phyloP scores from a whole-genome alignment of 495 filamentous ascomycete species.

The Geopyxis carbonaria region DNA sequence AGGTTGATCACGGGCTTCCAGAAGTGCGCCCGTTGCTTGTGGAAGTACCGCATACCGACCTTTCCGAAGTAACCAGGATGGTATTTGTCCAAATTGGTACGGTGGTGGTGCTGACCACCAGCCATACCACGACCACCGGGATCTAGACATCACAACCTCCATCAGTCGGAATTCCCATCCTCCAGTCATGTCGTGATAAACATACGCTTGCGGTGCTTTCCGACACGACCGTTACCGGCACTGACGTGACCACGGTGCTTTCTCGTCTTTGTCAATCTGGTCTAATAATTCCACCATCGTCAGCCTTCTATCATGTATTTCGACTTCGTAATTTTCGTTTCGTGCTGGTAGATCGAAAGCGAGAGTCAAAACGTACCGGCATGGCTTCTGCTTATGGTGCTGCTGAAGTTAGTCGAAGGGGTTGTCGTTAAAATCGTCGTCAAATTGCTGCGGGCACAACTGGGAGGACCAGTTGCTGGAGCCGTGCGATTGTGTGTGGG shows the following conservation, averaged over 20 bases:
- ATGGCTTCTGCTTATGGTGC: constrained; percentile 16
- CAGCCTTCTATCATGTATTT: constrained; percentile 9
- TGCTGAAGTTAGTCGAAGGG: too few species aligned
- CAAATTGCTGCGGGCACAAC: too few species aligned
- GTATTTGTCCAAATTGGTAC: constrained; percentile 89
- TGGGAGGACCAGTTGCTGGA: too few species aligned
- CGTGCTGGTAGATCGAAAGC: constrained; percentile 2
- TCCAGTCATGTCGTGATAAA: neutral
- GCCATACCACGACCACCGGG: constrained; percentile 41
- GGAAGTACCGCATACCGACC: constrained; percentile 93
- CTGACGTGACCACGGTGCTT: constrained; percentile 73
- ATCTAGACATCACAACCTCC: constrained; percentile 16
- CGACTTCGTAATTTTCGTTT: neutral
- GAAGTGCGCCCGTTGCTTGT: constrained; percentile 73
- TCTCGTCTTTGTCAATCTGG: constrained; percentile 26
- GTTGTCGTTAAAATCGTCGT: too few species aligned
- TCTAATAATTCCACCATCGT: constrained; percentile 13
- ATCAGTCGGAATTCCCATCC: neutral
- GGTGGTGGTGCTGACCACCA: constrained; percentile 91
- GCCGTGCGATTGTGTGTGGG: too few species aligned
- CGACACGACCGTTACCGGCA: constrained; percentile 80
- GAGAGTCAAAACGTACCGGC: constrained; percentile 25
- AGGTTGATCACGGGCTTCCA: constrained; percentile 88
- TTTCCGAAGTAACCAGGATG: constrained; percentile 96
- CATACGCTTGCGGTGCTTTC: constrained; percentile 76